These are phyloP conservation scores for Fraxinus ornus DNA, from an alignment of 305 asterid species.

Conservation along the genomic window DNA sequence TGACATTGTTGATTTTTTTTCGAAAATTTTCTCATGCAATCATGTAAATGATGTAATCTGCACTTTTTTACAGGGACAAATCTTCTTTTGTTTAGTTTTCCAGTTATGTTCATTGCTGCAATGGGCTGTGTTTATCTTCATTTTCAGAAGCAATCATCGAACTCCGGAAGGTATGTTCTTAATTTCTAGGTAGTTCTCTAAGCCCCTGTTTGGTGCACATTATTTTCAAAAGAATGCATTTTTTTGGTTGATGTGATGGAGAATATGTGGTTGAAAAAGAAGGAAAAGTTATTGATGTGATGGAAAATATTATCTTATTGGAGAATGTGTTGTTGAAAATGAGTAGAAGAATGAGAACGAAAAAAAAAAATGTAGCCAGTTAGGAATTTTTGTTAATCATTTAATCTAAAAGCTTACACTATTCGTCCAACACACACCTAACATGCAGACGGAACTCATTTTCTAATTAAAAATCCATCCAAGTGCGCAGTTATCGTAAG, in stretches of 20 bases:
- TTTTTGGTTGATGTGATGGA: too few relatives aligned
- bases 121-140: conserved; percentile 65
- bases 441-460: not conserved
- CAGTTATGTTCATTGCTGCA: conserved; percentile 51
- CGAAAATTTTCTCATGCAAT: not conserved
- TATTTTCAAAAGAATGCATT: too few relatives aligned
- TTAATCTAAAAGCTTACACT: not conserved
- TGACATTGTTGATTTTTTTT: not conserved
- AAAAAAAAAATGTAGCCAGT: not conserved
- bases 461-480: not conserved
- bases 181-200: not conserved
- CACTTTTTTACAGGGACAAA: conserved; percentile 44
- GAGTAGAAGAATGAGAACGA: too few relatives aligned
- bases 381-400: not conserved
- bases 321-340: too few relatives aligned
- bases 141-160: conserved; percentile 34
- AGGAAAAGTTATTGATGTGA: too few relatives aligned
- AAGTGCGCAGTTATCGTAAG: not conserved
- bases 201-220: too few relatives aligned
- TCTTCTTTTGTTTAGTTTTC: conserved; percentile 64
- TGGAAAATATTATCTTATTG: too few relatives aligned
- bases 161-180: conserved; percentile 30
- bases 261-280: too few relatives aligned
- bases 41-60: not conserved
- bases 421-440: not conserved